These are phyloP conservation scores for Leccinum boreale DNA, from an alignment of 768 basidiomycete species.

Conservation along the genomic window DNA sequence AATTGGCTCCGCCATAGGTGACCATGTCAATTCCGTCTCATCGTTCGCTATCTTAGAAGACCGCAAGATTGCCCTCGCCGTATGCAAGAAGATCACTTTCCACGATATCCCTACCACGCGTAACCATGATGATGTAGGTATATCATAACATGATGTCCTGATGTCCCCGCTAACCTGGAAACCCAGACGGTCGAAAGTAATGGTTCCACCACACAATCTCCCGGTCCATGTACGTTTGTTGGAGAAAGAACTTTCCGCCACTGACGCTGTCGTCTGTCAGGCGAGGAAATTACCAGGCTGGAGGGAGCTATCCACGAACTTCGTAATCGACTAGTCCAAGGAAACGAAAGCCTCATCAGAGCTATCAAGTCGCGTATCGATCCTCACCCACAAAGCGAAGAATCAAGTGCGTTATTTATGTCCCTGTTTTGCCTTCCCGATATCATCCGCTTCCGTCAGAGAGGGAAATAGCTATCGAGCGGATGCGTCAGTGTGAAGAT, in stretches of 20 bases:
- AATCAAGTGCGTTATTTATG: not conserved
- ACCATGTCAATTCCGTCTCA: too few species aligned
- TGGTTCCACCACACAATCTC: not conserved
- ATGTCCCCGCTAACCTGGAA: not conserved
- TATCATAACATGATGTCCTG: not conserved
- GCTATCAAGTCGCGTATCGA: not conserved
- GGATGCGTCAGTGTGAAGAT: not conserved
- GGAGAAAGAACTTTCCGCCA: not conserved
- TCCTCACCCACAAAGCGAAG: not conserved
- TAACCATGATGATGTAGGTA: not conserved
- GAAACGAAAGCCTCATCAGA: not conserved
- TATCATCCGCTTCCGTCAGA: not conserved
- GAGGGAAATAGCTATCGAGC: not conserved
- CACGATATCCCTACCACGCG: not conserved
- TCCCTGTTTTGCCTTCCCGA: not conserved
- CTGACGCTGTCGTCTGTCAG: not conserved
- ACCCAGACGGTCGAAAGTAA: not conserved
- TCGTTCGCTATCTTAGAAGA: not conserved
- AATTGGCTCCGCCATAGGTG: not conserved
- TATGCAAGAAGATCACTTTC: not conserved
- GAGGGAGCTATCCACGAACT: not conserved
- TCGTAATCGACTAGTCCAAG: not conserved
- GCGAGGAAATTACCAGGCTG: not conserved
- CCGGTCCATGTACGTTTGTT: not conserved
- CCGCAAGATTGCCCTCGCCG: not conserved